These are phyloP conservation scores for Camellia granthamiana DNA, from an alignment of 148 eudicot genomes.

Conservation along the genomic window DNA sequence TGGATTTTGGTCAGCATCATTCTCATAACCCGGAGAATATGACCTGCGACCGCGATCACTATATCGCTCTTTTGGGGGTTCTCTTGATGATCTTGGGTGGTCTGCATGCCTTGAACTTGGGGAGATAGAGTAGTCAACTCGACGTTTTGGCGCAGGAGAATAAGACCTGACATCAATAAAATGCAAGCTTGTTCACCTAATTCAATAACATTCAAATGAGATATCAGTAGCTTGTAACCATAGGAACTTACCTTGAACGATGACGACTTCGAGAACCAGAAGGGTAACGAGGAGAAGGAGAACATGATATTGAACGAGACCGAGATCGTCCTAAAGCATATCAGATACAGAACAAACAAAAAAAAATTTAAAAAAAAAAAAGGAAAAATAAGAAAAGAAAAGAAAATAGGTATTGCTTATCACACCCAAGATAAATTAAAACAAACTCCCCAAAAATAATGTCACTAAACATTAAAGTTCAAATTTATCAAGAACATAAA, in stretches of 20 bases:
- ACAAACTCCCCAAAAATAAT: neutral
- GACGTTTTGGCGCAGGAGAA: constrained; percentile 53
- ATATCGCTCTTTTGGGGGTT: constrained; percentile 35
- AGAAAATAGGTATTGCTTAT: neutral
- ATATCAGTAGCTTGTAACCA: neutral
- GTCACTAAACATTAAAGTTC: neutral
- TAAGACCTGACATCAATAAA: constrained; percentile 41
- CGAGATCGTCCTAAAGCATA: constrained; percentile 45
- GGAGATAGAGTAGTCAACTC: constrained; percentile 46
- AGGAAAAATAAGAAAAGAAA: too few species aligned
- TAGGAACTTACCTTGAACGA: constrained; percentile 42
- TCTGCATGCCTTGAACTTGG: constrained; percentile 53
- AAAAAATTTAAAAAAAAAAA: too few species aligned
- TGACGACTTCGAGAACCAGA: constrained; percentile 51
- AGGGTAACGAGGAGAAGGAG: constrained; percentile 50
- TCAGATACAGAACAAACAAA: constrained; percentile 3
- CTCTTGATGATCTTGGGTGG: constrained; percentile 43
- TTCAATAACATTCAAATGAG: neutral
- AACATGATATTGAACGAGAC: constrained; percentile 52
- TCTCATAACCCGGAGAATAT: constrained; percentile 39
- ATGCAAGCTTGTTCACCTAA: constrained; percentile 1
- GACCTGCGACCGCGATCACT: constrained; percentile 32
- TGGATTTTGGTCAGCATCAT: constrained; percentile 27
- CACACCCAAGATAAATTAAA: neutral
- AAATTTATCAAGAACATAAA: neutral